Evolutionary conservation across 805 yeast genomes (phyloP).

Genomic region (Komagataella mondaviorum): DNA sequence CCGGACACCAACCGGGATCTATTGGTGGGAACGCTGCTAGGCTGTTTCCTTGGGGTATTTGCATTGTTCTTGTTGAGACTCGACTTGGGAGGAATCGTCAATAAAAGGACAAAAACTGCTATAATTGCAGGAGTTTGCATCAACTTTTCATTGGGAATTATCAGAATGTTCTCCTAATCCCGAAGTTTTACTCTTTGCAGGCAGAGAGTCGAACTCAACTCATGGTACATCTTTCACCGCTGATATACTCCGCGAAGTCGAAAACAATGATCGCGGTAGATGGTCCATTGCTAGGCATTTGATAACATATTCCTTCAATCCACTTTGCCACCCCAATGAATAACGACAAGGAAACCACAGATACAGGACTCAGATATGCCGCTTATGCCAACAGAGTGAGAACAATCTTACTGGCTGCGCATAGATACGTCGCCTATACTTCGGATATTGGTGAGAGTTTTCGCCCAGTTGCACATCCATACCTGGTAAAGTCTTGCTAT

Average conservation of each 20-base stretch:
- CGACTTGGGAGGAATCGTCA: conserved; percentile 40
- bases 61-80: conserved; percentile 51
- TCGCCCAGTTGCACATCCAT: conserved; percentile 68
- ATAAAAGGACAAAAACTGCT: conserved; percentile 51
- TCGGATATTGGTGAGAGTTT: conserved; percentile 82
- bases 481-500: conserved; percentile 50
- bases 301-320: neutral
- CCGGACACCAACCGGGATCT: conserved; percentile 43
- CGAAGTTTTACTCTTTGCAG: neutral
- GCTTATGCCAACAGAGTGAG: conserved; percentile 70
- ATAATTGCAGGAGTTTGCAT: conserved; percentile 57
- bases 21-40: conserved; percentile 56
- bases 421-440: conserved; percentile 75
- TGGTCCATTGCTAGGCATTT: neutral
- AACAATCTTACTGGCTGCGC: conserved; percentile 60
- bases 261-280: neutral
- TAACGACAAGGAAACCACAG: conserved; percentile 23
- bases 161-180: conserved; percentile 28
- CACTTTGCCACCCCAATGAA: conserved; percentile 1
- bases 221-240: neutral
- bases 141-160: conserved; percentile 54
- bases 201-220: conserved; percentile 1
- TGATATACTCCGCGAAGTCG: conserved; percentile 1
- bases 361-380: conserved; percentile 52
- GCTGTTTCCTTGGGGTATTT: conserved; percentile 64